Percentiles rank a stretch among this genome's conserved stretches.
phyloP scores from a whole-genome alignment of 768 basidiomycete species.

The Floccularia luteovirens region DNA sequence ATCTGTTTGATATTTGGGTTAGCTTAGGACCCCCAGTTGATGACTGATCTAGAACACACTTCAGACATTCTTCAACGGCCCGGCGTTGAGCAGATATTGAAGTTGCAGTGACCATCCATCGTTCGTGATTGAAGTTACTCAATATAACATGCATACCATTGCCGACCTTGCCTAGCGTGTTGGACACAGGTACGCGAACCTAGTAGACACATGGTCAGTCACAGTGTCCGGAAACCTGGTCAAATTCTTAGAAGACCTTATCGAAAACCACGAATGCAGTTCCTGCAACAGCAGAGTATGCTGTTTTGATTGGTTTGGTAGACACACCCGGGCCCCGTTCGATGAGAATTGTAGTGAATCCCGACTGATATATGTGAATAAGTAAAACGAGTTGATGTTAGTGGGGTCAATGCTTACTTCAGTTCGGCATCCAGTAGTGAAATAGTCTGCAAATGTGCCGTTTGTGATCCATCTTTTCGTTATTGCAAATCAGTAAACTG shows the following conservation, averaged over 20 bases:
- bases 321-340: constrained; percentile 65
- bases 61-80: constrained; percentile 86
- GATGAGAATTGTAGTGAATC: constrained; percentile 72
- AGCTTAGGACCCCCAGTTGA: not conserved
- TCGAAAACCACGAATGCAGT: constrained; percentile 84
- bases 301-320: constrained; percentile 87
- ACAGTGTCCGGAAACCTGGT: not conserved
- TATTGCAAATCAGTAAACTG: not conserved
- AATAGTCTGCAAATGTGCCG: constrained; percentile 78
- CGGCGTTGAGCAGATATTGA: constrained; percentile 71
- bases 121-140: constrained; percentile 85
- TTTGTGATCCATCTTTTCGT: constrained; percentile 78
- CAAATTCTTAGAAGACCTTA: constrained; percentile 24
- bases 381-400: not conserved
- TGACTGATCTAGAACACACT: constrained; percentile 31
- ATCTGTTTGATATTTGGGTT: constrained; percentile 34
- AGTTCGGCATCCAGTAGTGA: constrained; percentile 72
- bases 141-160: constrained; percentile 79
- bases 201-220: constrained; percentile 11
- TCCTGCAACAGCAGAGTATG: constrained; percentile 88
- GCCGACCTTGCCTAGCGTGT: constrained; percentile 84
- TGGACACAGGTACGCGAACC: constrained; percentile 74
- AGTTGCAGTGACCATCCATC: constrained; percentile 78
- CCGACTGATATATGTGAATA: constrained; percentile 34
- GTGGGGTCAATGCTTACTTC: constrained; percentile 30